These are phyloP conservation scores for Leptographium wingfieldii DNA, from an alignment of 2,329 filamentous ascomycete genomes.

Conservation along the genomic window DNA sequence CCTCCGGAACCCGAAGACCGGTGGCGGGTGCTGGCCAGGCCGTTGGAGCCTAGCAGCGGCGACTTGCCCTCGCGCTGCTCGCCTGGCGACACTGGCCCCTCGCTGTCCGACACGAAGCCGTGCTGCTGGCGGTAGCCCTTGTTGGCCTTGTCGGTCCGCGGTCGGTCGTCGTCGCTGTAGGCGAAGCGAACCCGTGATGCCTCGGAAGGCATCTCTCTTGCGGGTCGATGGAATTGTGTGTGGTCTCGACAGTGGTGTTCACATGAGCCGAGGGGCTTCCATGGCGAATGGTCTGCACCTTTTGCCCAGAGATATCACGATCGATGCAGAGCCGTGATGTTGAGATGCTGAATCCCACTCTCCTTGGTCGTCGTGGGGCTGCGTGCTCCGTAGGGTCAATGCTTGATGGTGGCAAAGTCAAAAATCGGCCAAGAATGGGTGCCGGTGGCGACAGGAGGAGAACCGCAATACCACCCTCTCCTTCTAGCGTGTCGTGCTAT, in stretches of 20 bases:
- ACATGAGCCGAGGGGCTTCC: not conserved
- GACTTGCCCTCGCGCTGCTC: constrained; percentile 2
- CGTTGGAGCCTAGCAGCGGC: not conserved
- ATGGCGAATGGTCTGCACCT: not conserved
- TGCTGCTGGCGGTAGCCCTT: constrained; percentile 25
- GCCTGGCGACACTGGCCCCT: constrained; percentile 24
- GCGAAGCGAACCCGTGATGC: constrained; percentile 42
- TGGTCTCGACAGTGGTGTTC: not conserved
- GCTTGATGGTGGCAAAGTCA: not conserved
- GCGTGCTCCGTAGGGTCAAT: not conserved
- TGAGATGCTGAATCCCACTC: too few species aligned
- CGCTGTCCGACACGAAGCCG: constrained; percentile 30
- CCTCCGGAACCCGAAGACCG: not conserved
- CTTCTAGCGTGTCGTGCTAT: not conserved
- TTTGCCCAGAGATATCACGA: not conserved
- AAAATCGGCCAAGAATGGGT: not conserved
- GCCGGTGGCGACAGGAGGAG: not conserved
- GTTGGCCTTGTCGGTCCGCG: constrained; percentile 29
- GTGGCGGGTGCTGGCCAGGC: not conserved
- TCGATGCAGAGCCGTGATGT: not conserved
- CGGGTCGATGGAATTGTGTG: too few species aligned
- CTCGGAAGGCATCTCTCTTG: constrained; percentile 26
- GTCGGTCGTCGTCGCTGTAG: constrained; percentile 32
- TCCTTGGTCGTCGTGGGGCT: not conserved
- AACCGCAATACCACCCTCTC: not conserved